A percentile compares a stretch with the other conserved stretches of the same genome.
Conservation (phyloP, 345 rosid genomes). For the Eucalyptus dawsonii region DNA sequence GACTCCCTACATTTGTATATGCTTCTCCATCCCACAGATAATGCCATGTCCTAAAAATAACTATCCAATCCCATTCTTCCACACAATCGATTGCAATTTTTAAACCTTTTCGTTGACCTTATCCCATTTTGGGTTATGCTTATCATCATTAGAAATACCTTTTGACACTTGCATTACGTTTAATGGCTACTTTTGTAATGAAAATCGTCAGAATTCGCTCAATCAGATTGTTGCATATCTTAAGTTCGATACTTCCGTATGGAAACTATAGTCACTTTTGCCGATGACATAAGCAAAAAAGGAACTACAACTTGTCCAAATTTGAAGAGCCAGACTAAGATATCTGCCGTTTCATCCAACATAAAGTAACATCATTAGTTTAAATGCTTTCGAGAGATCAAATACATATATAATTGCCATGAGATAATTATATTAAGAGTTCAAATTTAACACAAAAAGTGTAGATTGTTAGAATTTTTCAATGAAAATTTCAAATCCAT, state of each 20-base stretch:
- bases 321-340: neutral
- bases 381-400: neutral
- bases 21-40: no score
- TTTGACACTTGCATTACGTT: neutral
- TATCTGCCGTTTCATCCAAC: neutral
- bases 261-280: neutral
- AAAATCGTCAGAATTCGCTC: neutral
- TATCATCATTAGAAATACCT: neutral
- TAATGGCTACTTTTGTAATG: neutral
- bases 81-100: neutral
- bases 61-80: neutral
- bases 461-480: neutral
- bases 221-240: neutral
- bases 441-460: neutral
- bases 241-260: accelerated
- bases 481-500: neutral
- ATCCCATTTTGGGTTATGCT: neutral
- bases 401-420: accelerated
- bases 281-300: neutral
- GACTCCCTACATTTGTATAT: no score
- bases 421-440: neutral
- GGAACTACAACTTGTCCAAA: neutral
- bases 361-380: accelerated
- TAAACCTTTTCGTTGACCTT: neutral
- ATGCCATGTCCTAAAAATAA: neutral